Conservation (phyloP, 2,329 filamentous ascomycete genomes). For the Clonostachys rosea region DNA sequence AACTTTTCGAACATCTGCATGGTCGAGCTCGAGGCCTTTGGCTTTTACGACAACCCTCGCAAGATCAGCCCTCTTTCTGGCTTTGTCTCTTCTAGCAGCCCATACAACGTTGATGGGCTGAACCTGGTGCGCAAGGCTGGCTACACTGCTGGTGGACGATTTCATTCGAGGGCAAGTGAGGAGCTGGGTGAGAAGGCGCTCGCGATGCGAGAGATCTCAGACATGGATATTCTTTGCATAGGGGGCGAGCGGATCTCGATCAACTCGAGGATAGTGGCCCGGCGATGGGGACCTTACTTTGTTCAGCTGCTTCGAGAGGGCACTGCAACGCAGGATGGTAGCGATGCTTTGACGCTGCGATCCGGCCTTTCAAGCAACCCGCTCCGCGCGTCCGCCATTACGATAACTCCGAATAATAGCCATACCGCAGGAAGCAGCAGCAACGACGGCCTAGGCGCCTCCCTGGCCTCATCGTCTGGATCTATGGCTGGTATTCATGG, state of each 20-base stretch:
- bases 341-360: conserved; percentile 71
- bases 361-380: conserved; percentile 53
- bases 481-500: conserved; percentile 14
- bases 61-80: conserved; percentile 73
- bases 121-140: conserved; percentile 56
- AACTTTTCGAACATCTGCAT: conserved; percentile 97
- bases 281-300: conserved; percentile 94
- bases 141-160: conserved; percentile 69
- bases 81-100: conserved; percentile 79
- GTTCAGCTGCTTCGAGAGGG: conserved; percentile 86
- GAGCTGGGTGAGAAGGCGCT: conserved; percentile 81
- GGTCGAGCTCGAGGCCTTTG: conserved; percentile 95
- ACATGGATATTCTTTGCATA: conserved; percentile 95
- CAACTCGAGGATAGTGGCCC: conserved; percentile 82
- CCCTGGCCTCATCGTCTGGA: neutral
- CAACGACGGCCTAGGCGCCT: conserved; percentile 10
- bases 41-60: conserved; percentile 92
- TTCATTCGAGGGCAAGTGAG: conserved; percentile 72
- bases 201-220: conserved; percentile 76
- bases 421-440: conserved; percentile 33
- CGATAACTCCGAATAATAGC: conserved; percentile 69
- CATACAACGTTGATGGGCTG: conserved; percentile 50
- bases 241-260: conserved; percentile 89
- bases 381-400: conserved; percentile 75
- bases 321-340: conserved; percentile 64